These are phyloP conservation scores for Cladophialophora exuberans DNA, from an alignment of 2,329 filamentous ascomycete genomes.

Conservation along the genomic window DNA sequence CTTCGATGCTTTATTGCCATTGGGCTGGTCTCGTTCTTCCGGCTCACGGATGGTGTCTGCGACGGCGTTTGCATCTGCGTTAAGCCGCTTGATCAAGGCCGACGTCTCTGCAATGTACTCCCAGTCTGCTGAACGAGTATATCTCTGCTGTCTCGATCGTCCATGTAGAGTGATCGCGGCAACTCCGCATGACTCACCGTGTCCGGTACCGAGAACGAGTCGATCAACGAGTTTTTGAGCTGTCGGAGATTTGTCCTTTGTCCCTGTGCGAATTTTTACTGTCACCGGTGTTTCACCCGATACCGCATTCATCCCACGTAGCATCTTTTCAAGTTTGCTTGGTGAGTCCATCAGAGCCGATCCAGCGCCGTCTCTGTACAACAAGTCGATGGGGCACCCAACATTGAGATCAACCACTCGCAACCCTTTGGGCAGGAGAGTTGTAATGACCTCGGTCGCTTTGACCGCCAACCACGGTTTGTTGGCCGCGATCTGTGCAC, in stretches of 20 bases:
- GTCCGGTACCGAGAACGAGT: slow-evolving; percentile 68
- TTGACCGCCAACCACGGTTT: slow-evolving; percentile 91
- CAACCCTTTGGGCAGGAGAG: slow-evolving; percentile 72
- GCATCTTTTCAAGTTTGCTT: slow-evolving; percentile 88
- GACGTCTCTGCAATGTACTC: slow-evolving; percentile 89
- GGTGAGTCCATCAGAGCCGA: slow-evolving; percentile 88
- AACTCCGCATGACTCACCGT: slow-evolving; percentile 73
- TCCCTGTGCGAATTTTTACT: slow-evolving; percentile 91
- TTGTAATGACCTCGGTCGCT: slow-evolving; percentile 78
- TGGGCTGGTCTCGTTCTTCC: slow-evolving; percentile 72
- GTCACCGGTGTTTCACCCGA: slow-evolving; percentile 90
- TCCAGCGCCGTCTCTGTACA: slow-evolving; percentile 84
- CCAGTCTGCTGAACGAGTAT: slow-evolving; percentile 93
- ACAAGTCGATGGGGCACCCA: slow-evolving; percentile 93
- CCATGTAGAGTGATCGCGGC: slow-evolving; percentile 97
- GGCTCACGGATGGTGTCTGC: slow-evolving; percentile 78
- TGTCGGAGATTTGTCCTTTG: slow-evolving; percentile 75
- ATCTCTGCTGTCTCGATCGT: slow-evolving; percentile 89
- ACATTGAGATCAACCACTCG: slow-evolving; percentile 95
- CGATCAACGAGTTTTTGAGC: slow-evolving; percentile 81
- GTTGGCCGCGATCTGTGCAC: slow-evolving; percentile 88
- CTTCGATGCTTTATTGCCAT: slow-evolving; percentile 44
- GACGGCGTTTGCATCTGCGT: slow-evolving; percentile 65
- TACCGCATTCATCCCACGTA: slow-evolving; percentile 93
- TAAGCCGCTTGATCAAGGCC: slow-evolving; percentile 78